These are phyloP conservation scores for Monosporozyma servazzii DNA, from an alignment of 805 yeast genomes.

Conservation along the genomic window DNA sequence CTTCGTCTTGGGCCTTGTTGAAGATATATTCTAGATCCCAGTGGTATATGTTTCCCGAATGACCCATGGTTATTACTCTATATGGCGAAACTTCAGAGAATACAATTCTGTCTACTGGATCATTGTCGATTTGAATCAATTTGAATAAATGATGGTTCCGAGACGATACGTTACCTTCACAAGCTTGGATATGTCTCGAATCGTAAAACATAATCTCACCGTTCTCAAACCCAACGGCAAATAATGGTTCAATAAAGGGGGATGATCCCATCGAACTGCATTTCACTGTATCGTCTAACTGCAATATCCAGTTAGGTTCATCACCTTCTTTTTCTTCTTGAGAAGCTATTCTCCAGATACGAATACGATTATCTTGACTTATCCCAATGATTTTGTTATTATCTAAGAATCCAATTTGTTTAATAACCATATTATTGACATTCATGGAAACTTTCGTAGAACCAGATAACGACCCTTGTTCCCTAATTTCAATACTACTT, in stretches of 20 bases:
- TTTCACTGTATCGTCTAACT: constrained; percentile 10
- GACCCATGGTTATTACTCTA: constrained; percentile 23
- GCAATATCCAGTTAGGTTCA: constrained; percentile 14
- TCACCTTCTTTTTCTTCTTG: constrained; percentile 1
- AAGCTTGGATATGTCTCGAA: constrained; percentile 18
- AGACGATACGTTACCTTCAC: background rate
- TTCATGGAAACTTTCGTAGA: background rate
- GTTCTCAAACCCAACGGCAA: constrained; percentile 24
- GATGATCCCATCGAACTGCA: constrained; percentile 18
- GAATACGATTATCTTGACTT: constrained; percentile 17
- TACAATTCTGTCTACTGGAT: constrained; percentile 19
- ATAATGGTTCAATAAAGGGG: constrained; percentile 18
- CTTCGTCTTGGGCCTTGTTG: constrained; percentile 35
- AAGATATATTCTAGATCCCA: constrained; percentile 31
- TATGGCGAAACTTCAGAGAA: constrained; percentile 20
- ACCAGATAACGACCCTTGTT: constrained; percentile 19
- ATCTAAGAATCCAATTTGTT: constrained; percentile 13
- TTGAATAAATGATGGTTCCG: constrained; percentile 12
- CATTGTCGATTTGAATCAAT: constrained; percentile 20
- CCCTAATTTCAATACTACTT: constrained; percentile 16
- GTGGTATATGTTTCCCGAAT: constrained; percentile 26
- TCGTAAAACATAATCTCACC: constrained; percentile 29
- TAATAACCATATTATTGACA: background rate
- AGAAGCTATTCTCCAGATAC: background rate
- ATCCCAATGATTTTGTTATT: constrained; percentile 19